Conservation (phyloP, 306 rosid genomes). For the Cucumis melo region DNA sequence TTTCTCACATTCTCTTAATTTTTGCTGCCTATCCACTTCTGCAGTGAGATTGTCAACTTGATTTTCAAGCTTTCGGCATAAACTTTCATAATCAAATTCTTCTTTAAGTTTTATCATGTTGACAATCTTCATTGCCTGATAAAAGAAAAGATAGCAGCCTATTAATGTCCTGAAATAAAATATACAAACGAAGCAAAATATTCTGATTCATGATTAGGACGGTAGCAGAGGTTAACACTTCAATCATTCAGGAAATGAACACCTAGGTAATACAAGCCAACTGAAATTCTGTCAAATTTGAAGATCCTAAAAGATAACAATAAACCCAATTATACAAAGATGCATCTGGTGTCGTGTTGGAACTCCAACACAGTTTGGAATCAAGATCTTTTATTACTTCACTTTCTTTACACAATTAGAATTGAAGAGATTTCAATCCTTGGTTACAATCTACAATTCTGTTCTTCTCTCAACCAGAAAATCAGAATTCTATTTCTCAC, state of each 20-base stretch:
- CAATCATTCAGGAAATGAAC: neutral
- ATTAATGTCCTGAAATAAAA: neutral
- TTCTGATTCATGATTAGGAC: neutral
- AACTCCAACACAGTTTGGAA: no score
- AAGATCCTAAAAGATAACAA: neutral
- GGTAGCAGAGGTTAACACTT: neutral
- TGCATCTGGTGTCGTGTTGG: neutral
- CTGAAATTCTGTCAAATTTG: neutral
- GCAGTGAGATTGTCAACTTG: slow-evolving; percentile 52
- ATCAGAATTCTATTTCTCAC: no score
- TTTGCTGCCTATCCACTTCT: slow-evolving; percentile 50
- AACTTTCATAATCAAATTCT: slow-evolving; percentile 57
- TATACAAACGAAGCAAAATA: neutral
- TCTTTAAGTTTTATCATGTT: slow-evolving; percentile 52
- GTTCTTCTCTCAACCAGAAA: no score
- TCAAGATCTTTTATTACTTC: no score
- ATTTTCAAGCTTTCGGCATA: slow-evolving; percentile 51
- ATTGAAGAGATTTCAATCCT: no score
- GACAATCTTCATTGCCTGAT: slow-evolving; percentile 56
- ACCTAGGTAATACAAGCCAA: neutral
- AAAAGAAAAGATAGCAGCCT: slow-evolving; percentile 2
- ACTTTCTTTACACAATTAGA: no score
- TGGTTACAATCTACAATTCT: no score
- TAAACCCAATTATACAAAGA: neutral
- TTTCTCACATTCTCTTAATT: slow-evolving; percentile 31